Percentiles rank a stretch among this genome's conserved stretches.
Evolutionary conservation across 163 green algal species (phyloP).

Genomic region (Volvox carteri): DNA sequence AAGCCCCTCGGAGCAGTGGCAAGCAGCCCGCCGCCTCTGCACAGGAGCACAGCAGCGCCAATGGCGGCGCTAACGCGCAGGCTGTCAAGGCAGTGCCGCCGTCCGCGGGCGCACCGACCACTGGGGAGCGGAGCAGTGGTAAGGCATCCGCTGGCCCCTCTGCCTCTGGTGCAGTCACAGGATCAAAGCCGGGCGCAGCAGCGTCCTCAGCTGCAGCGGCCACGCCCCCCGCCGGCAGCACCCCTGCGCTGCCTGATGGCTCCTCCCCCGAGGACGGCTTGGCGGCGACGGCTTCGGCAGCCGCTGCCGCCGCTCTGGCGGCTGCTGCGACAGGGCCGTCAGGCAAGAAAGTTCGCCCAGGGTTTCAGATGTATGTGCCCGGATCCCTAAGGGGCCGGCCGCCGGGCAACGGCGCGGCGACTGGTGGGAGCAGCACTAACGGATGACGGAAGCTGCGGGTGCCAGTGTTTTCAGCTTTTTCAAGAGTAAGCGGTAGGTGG

Average conservation of each 20-base stretch:
- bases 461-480: neutral
- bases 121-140: neutral
- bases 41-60: neutral
- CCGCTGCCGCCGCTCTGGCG: neutral
- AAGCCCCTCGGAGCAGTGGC: neutral
- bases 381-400: conserved; percentile 20
- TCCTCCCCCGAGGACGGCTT: neutral
- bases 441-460: conserved; percentile 9
- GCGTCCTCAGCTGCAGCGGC: neutral
- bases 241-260: neutral
- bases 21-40: neutral
- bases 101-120: neutral
- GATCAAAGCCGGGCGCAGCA: neutral
- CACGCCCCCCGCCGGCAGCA: neutral
- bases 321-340: neutral
- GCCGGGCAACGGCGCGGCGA: neutral
- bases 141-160: neutral
- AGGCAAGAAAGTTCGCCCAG: conserved; percentile 45
- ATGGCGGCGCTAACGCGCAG: neutral
- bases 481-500: neutral
- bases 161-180: neutral
- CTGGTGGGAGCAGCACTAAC: neutral
- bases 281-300: conserved; percentile 22
- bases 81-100: neutral
- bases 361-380: conserved; percentile 60